Base-by-base conservation (phyloP, 2,329 filamentous ascomycete species). In the Curvularia sp. region DNA sequence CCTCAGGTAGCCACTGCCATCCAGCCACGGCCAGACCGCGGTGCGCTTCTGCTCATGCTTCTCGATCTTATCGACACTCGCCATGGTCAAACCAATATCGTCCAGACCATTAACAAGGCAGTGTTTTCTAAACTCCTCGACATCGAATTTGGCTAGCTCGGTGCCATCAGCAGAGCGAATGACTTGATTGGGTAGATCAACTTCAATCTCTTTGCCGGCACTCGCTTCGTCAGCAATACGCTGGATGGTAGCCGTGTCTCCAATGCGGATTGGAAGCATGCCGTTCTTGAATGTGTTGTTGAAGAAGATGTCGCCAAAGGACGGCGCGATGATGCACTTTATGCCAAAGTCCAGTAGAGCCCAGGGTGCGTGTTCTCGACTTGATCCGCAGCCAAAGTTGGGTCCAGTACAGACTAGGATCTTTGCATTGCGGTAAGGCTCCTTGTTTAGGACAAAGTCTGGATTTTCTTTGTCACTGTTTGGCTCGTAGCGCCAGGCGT, bases 281-380 rank as follows among this genome's bases (percentile, higher is more conserved):
- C 94, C 94, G 82, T 99, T 99, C 86, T 99, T 98, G 86, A 97
- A 98, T n/a, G 91, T 95, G 84, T 99, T 99, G 87, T 97, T 97
- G 87, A 94, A 96, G 87, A 97, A 97, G 78, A 99, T 99, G 74
- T 96, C 92, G 57, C 90, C 91, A 67, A 86, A 91, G 1, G 90
- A 93, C 1, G 92, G 92, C 1, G 94, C 95, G 68, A 98, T 96
- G 72, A 98, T 85, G 77, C 90, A 94, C 75, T 90, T 92, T 81
- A 99, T 97, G 67, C 95, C 95, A 70, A 98, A 98, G 80, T 98
- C 95, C 56, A 96, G 88, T 23, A 98, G 86, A 5, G 95, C 94
- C 95, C 95, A 98, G 1, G 95, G 95, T 2, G 95, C 95, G 81
- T 98, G 95, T 80, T 98, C 95, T 75, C 95, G 89, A 28, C 90